phyloP scores from a whole-genome alignment of 352 stramenopile species.

The Phytophthora europaea region DNA sequence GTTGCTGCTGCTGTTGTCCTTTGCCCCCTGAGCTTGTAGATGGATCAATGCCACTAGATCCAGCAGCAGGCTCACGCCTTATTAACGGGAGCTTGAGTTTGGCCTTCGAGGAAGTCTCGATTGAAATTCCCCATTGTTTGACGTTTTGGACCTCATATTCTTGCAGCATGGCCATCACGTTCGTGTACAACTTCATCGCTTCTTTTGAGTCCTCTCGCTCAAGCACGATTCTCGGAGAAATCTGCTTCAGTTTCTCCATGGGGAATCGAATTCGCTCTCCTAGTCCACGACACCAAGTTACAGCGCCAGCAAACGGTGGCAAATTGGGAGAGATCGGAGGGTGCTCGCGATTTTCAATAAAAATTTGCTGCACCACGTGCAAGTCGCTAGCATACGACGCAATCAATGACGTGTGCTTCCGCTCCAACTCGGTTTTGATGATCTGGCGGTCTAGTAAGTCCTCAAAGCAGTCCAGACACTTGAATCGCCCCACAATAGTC shows the following conservation, averaged over 20 bases:
- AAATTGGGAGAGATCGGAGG: conserved; percentile 92
- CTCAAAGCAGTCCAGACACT: conserved; percentile 94
- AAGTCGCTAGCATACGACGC: conserved; percentile 85
- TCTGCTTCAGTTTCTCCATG: conserved; percentile 89
- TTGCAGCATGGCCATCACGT: conserved; percentile 84
- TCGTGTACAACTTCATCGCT: conserved; percentile 92
- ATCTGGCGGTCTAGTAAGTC: conserved; percentile 86
- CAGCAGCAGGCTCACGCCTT: conserved; percentile 49
- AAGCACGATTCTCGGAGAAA: conserved; percentile 82
- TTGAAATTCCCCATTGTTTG: conserved; percentile 82
- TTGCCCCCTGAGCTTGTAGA: conserved; percentile 2
- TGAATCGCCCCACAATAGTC: conserved; percentile 89
- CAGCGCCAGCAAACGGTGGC: conserved; percentile 89
- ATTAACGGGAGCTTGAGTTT: conserved; percentile 93
- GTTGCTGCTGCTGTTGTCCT: conserved; percentile 28
- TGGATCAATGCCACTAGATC: conserved; percentile 16
- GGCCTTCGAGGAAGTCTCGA: conserved; percentile 82
- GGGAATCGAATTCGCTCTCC: conserved; percentile 89
- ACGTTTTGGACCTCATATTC: conserved; percentile 89
- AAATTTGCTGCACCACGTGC: conserved; percentile 90
- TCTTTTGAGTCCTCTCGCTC: conserved; percentile 93
- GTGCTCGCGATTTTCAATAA: conserved; percentile 86
- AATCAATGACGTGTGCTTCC: conserved; percentile 87
- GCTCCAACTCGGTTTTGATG: conserved; percentile 91
- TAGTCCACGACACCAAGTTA: conserved; percentile 93